These are phyloP conservation scores for Aureobasidium zeae DNA, from an alignment of 2,329 filamentous ascomycete species.

Conservation along the genomic window DNA sequence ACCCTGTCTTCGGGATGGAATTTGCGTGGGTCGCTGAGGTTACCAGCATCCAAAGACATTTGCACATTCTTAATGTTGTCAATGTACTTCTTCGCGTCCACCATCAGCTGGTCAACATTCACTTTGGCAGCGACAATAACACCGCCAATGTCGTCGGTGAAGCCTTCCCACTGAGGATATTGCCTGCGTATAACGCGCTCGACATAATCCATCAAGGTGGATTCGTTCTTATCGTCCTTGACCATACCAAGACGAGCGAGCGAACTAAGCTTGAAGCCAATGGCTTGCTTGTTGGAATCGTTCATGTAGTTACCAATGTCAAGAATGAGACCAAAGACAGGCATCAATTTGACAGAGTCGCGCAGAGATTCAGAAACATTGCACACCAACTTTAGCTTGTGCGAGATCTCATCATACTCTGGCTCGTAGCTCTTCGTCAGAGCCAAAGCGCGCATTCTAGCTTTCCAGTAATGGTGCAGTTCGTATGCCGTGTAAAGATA, in stretches of 20 bases:
- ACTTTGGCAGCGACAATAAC: conserved; percentile 77
- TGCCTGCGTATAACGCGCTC: conserved; percentile 94
- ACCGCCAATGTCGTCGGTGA: conserved; percentile 71
- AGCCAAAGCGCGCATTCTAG: conserved; percentile 81
- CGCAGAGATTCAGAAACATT: conserved; percentile 78
- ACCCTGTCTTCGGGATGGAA: conserved; percentile 98
- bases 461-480: conserved; percentile 97
- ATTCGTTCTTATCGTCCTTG: conserved; percentile 98
- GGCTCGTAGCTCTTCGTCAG: conserved; percentile 74
- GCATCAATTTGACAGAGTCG: conserved; percentile 89
- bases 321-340: conserved; percentile 87
- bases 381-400: conserved; percentile 78
- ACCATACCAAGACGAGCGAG: conserved; percentile 90
- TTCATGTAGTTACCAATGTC: conserved; percentile 99
- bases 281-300: conserved; percentile 95
- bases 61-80: conserved; percentile 93
- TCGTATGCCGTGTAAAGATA: conserved; percentile 90
- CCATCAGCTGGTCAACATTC: conserved; percentile 84
- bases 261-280: conserved; percentile 94
- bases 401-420: conserved; percentile 86
- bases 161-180: conserved; percentile 90
- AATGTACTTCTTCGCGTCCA: conserved; percentile 85
- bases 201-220: conserved; percentile 87
- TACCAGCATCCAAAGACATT: conserved; percentile 81
- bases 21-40: conserved; percentile 90